Base-by-base conservation (phyloP, 495 filamentous ascomycete genomes). In the Trichoderma gamsii region DNA sequence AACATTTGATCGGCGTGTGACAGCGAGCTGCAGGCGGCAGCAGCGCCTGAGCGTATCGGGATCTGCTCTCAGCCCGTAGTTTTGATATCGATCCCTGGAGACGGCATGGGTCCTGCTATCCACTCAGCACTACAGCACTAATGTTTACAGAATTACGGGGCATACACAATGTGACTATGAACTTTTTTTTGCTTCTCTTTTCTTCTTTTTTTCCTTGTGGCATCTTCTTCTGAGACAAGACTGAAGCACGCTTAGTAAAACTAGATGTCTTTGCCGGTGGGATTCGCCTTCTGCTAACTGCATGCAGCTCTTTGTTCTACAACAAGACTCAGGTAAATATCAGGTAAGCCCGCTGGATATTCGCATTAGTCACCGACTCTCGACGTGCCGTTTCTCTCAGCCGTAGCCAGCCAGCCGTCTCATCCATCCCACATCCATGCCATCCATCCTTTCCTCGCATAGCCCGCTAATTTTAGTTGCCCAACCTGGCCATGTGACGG, bases 401-500 rank as follows among this genome's bases (percentile, higher is more conserved):
- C 56, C 27, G 56, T 29, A 25, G 23, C 23, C 23, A n/a, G 11
- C 29, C 12, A 15, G 52, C 27, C 56, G 56, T 27, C 56, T 61
- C 56, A 61, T 32, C 56, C 23, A n/a, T 49, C 29, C 29, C 29
- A n/a, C n/a, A n/a, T n/a, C n/a, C n/a, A 29, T 29, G 4, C 15
- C 44, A 15, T 49, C 44, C 35, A 15, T 49, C 44, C 35, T 38
- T 38, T 52, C 23, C 25, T 61, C 16, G 25, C 23, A 61, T 21
- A 29, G 25, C 56, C 56, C 56, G 16, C 56, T 18, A 61, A 29
- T 29, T 32, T 32, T 61, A 61, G 56, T 32, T 25, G 56, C 56
- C 56, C 56, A 61, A 61, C 27, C 56, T 25, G 56, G 27, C 56
- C 56, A 61, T 61, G 56, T 61, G 56, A 61, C 56, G 56, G 27